Base-by-base conservation (phyloP, 2,329 filamentous ascomycete genomes). In the Juglanconis juglandina region DNA sequence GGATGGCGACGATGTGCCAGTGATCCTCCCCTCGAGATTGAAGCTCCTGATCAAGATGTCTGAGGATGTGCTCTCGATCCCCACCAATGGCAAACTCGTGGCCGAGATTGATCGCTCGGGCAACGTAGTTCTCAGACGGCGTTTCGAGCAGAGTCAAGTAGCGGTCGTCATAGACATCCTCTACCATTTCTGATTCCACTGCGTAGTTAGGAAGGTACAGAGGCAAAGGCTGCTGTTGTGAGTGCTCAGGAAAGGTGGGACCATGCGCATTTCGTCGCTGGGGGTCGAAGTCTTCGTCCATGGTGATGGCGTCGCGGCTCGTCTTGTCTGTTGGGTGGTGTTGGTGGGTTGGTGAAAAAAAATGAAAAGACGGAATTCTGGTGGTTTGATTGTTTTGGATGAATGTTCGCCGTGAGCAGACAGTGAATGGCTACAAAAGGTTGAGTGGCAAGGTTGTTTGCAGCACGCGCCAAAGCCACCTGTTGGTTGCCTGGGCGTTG, bases 31-130 rank as follows among this genome's bases (percentile, higher is more conserved):
- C 17, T 5, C 41, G 39, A 3, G 32, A 24, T 3, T 13, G 9
- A 5, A 47, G 32, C 11, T 44, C 17, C 5, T 3, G 8, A 17
- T 9, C 24, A 4, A 53, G n/a, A 3, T 4, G 10, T 14, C 3
- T 24, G 30, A 47, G 6, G n/a, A 35, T 46, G 42, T 47, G 13
- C n/a, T 14, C 6, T n/a, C 9, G 14, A 11, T 46, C 14, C 6
- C 52, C 39, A 24, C 39, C 52, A 35, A 44, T 46, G 30, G 52
- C 56, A 17, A 62, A 56, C 17, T 56, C 56, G 8, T 17, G 17
- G 5, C 56, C 51, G n/a, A 9, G 32, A 5, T 55, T 59, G 56
- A 56, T 56, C 11, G 14, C 5, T 9, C 3, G 39, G n/a, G 47
- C 56, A 13, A 59, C 17, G 35, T 56, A 59, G 13, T 59, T 52